These are phyloP conservation scores for Xylaria digitata DNA, from an alignment of 2,329 filamentous ascomycete genomes.

Conservation along the genomic window DNA sequence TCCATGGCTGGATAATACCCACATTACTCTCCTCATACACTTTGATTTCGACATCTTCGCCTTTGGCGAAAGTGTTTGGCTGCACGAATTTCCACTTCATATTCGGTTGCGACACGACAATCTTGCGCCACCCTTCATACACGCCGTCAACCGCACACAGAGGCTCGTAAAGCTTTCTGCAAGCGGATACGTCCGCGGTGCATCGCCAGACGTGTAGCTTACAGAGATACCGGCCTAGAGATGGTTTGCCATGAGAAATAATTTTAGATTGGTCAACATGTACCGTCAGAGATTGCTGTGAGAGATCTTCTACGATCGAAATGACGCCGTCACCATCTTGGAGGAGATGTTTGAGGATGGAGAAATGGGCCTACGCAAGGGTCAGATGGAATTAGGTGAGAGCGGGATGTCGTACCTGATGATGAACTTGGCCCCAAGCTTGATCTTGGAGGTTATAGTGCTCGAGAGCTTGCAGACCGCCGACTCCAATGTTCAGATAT, in stretches of 20 bases:
- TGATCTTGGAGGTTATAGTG: conserved; percentile 44
- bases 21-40: not conserved
- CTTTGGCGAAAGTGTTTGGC: conserved; percentile 60
- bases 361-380: conserved; percentile 60
- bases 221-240: conserved; percentile 64
- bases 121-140: conserved; percentile 62
- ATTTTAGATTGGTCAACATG: conserved; percentile 64
- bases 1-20: not conserved
- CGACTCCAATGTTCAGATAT: conserved; percentile 47
- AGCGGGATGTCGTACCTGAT: conserved; percentile 29
- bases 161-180: conserved; percentile 63
- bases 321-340: conserved; percentile 64
- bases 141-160: conserved; percentile 63
- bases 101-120: conserved; percentile 63
- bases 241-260: conserved; percentile 61
- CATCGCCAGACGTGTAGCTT: conserved; percentile 68
- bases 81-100: conserved; percentile 69
- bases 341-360: conserved; percentile 66
- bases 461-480: conserved; percentile 45
- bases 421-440: conserved; percentile 52
- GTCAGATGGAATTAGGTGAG: too few species aligned
- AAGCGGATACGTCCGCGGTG: conserved; percentile 65
- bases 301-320: too few species aligned
- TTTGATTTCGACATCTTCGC: not conserved
- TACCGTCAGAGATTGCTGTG: too few species aligned